Percentiles rank a stretch among this genome's conserved stretches.
These are phyloP conservation scores for Chrysoporthe deuterocubensis DNA, from an alignment of 2,329 filamentous ascomycete species.

Conservation along the genomic window DNA sequence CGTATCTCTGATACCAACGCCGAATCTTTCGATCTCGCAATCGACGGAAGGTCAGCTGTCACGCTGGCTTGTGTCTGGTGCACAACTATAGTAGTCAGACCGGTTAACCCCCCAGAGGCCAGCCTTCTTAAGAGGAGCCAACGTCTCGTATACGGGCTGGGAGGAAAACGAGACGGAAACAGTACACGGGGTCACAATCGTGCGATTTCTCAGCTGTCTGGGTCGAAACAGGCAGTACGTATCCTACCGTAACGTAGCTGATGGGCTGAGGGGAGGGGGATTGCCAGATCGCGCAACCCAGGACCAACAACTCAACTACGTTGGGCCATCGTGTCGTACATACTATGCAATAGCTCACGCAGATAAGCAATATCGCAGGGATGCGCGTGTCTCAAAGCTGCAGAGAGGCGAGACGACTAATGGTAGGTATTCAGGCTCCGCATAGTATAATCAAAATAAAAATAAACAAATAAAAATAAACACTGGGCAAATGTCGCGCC, in stretches of 20 bases:
- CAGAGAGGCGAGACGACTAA: conserved; percentile 1
- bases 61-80: too few relatives aligned
- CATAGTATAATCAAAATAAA: not conserved
- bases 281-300: not conserved
- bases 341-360: not conserved
- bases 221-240: too few relatives aligned
- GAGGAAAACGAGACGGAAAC: too few relatives aligned
- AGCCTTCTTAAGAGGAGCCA: not conserved
- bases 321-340: not conserved
- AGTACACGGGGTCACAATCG: too few relatives aligned
- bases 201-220: not conserved
- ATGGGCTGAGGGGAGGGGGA: not conserved
- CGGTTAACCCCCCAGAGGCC: not conserved
- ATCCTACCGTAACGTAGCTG: too few relatives aligned
- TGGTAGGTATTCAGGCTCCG: not conserved
- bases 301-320: not conserved
- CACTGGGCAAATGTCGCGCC: too few relatives aligned
- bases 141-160: too few relatives aligned
- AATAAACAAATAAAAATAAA: not conserved
- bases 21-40: not conserved
- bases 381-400: not conserved
- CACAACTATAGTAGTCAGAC: too few relatives aligned
- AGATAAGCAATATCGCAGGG: not conserved
- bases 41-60: too few relatives aligned
- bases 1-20: not conserved